Evolutionary conservation across 2,329 filamentous ascomycete genomes (phyloP).

Genomic region (Tolypocladium amazonense): DNA sequence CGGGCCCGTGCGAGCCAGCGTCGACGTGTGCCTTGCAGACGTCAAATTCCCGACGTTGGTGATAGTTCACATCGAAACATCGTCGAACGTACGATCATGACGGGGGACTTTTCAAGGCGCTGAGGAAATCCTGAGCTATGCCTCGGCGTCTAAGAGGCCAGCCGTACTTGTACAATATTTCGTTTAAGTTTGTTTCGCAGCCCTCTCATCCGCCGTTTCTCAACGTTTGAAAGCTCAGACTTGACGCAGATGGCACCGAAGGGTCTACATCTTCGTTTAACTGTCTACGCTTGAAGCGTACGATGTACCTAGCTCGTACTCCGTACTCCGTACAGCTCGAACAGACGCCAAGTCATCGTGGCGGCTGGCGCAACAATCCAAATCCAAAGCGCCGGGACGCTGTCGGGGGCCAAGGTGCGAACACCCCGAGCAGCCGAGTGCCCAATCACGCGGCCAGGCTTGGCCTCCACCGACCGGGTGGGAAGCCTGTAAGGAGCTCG

Average conservation of each 20-base stretch:
- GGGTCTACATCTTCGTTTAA: neutral
- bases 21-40: conserved; percentile 1
- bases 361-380: conserved; percentile 6
- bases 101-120: neutral
- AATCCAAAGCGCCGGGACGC: conserved; percentile 8
- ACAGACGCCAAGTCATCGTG: neutral
- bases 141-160: neutral
- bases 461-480: neutral
- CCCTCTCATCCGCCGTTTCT: neutral
- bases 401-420: conserved; percentile 1
- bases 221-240: neutral
- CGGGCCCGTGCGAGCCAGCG: neutral
- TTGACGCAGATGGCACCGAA: neutral
- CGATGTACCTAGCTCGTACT: too few species aligned
- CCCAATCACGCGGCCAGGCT: neutral
- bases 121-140: neutral
- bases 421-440: neutral
- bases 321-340: too few species aligned
- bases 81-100: neutral
- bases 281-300: neutral
- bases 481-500: neutral
- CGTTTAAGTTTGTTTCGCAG: neutral
- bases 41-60: neutral
- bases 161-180: neutral
- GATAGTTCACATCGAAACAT: neutral